A percentile compares a stretch with the other conserved stretches of the same genome.
Conservation (phyloP, 2,329 filamentous ascomycete species). For the Xylaria sp. region DNA sequence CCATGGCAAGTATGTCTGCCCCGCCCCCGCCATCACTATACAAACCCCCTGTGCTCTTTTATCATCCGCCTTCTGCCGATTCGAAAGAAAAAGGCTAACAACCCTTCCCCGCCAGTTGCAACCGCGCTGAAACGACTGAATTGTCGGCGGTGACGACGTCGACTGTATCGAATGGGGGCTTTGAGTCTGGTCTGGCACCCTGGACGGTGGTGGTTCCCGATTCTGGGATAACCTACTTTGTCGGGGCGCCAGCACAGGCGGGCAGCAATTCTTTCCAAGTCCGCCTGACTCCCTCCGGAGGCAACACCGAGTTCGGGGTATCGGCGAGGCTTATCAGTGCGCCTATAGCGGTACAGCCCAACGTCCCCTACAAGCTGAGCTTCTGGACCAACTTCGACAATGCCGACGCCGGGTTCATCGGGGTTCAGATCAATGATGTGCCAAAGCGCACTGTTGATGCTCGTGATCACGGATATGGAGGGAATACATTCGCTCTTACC, state of each 20-base stretch:
- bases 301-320: slow-evolving; percentile 21
- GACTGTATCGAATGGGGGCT: slow-evolving; percentile 22
- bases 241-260: slow-evolving; percentile 5
- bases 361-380: slow-evolving; percentile 13
- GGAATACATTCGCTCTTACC: slow-evolving; percentile 6
- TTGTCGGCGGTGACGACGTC: not conserved
- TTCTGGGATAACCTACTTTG: not conserved
- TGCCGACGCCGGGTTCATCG: slow-evolving; percentile 26
- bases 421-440: slow-evolving; percentile 26
- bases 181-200: slow-evolving; percentile 29
- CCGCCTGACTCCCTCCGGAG: slow-evolving; percentile 7
- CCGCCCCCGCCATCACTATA: not conserved
- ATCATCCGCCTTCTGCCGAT: not conserved
- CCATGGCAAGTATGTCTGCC: not conserved
- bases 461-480: slow-evolving; percentile 16
- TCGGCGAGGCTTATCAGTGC: slow-evolving; percentile 23
- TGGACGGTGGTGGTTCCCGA: slow-evolving; percentile 33
- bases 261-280: slow-evolving; percentile 27
- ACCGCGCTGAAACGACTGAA: not conserved
- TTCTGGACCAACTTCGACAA: slow-evolving; percentile 29
- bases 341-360: slow-evolving; percentile 15
- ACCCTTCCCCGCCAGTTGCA: not conserved
- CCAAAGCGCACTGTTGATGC: slow-evolving; percentile 23
- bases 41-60: not conserved
- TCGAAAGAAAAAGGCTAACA: not conserved